Base-by-base conservation (phyloP, 257 asterid species). In the Solanum ossicruentum region DNA sequence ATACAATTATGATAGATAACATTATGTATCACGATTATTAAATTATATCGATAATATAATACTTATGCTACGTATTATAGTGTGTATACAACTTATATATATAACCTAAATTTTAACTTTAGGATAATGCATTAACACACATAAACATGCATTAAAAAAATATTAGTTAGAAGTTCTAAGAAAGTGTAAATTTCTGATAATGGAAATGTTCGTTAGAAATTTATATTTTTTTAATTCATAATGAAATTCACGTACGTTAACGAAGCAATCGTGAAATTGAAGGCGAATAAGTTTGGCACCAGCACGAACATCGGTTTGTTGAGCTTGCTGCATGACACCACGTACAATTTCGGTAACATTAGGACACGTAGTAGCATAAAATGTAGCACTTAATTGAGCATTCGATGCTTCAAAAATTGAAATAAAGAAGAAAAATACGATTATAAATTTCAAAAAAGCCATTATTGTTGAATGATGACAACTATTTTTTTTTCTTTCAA, bases 261-360 rank as follows among this genome's bases (percentile, higher is more conserved):
- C 90, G 17, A 87, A 89, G 85, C 90, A 89, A 47, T 89, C 90
- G 4, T 86, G 92, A 20, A 87, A 87, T 78, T 85, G 91, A 52
- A 85, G 88, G 52, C 91, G 87, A 75, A 89, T 57, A 12, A 87
- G 43, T 61, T 83, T 87, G 7, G 92, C 87, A n/a, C 87, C 90
- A 41, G 78, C 85, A 2, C 92, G 89, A n/a, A 75, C 77, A 52
- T 89, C 88, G 0, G 18, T 66, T 79, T 66, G 63, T 21, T 81
- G 84, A 39, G 87, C 83, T 58, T 56, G 88, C 55, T 56, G 49
- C 57, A 89, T 7, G 15, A 86, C 87, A 26, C 67, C 84, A 55
- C 85, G 81, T 12, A 89, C 92, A 5, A 89, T 56, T 13, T 7
- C 32, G 0, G 92, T 66, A 66, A 88, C 69, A 52, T 88, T 88